phyloP scores from a whole-genome alignment of 1,284 basidiomycete genomes.

The Entoloma clypeatum region DNA sequence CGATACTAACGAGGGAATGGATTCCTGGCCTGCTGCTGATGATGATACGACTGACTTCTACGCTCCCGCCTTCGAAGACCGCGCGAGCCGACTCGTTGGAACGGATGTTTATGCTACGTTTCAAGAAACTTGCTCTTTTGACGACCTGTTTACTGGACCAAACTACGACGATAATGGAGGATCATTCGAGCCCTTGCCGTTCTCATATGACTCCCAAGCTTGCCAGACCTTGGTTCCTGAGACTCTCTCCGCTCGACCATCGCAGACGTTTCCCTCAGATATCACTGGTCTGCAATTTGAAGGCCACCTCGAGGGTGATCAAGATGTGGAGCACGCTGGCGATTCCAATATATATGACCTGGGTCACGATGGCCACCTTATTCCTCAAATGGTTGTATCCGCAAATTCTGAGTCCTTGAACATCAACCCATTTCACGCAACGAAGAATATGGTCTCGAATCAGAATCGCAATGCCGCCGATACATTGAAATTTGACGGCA shows the following conservation, averaged over 20 bases:
- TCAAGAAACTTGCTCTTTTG: too few relatives aligned
- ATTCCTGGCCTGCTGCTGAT: neutral
- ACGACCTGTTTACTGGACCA: slow-evolving; percentile 1
- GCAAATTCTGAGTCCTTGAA: too few relatives aligned
- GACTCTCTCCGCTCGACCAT: neutral
- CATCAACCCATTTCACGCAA: too few relatives aligned
- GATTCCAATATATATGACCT: slow-evolving; percentile 1
- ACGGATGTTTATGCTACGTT: neutral
- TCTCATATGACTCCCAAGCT: slow-evolving; percentile 15
- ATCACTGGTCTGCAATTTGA: neutral
- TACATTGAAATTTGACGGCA: neutral
- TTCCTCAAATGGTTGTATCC: too few relatives aligned
- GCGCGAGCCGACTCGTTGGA: neutral
- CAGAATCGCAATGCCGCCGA: too few relatives aligned
- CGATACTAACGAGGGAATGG: slow-evolving; percentile 1
- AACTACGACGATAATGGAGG: slow-evolving; percentile 5
- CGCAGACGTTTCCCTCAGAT: neutral
- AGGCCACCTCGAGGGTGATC: neutral
- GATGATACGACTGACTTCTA: neutral
- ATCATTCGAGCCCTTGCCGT: slow-evolving; percentile 11
- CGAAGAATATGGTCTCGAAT: too few relatives aligned
- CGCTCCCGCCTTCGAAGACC: neutral
- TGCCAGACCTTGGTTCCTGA: too few relatives aligned
- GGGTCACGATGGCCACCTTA: too few relatives aligned
- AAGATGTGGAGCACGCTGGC: neutral